These are phyloP conservation scores for Cyberlindnera mississippiensis DNA, from an alignment of 805 yeast species.

Conservation along the genomic window DNA sequence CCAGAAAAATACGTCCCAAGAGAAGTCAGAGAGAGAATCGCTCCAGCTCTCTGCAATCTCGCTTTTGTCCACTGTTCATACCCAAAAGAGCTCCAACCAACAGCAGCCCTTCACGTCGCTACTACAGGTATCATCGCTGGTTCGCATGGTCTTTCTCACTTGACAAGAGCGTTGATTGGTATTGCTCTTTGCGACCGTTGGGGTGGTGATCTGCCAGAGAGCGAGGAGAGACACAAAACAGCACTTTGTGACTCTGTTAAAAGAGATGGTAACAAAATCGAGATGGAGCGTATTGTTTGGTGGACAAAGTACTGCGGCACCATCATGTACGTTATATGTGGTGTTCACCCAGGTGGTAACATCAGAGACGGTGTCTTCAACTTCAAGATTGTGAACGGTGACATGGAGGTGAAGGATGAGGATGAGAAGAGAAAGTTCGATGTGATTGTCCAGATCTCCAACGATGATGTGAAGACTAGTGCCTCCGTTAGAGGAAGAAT, in stretches of 20 bases:
- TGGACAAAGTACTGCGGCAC: slow-evolving; percentile 75
- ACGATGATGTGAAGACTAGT: slow-evolving; percentile 53
- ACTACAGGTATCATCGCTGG: slow-evolving; percentile 74
- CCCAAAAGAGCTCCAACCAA: slow-evolving; percentile 72
- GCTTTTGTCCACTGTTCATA: slow-evolving; percentile 76
- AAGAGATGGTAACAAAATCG: slow-evolving; percentile 39
- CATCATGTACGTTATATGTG: slow-evolving; percentile 73
- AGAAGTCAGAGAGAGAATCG: slow-evolving; percentile 54
- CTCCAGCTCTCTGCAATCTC: slow-evolving; percentile 68
- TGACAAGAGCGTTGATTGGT: slow-evolving; percentile 66
- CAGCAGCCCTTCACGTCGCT: slow-evolving; percentile 69
- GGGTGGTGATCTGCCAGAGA: slow-evolving; percentile 73
- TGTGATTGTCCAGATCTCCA: slow-evolving; percentile 41
- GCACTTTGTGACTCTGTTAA: slow-evolving; percentile 46
- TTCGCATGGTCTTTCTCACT: slow-evolving; percentile 69
- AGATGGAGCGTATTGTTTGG: slow-evolving; percentile 50
- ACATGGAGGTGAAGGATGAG: slow-evolving; percentile 28
- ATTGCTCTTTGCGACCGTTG: slow-evolving; percentile 74
- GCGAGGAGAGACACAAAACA: slow-evolving; percentile 43
- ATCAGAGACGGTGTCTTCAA: slow-evolving; percentile 56
- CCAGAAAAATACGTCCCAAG: slow-evolving; percentile 55
- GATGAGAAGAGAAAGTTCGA: slow-evolving; percentile 35
- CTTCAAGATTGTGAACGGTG: slow-evolving; percentile 35
- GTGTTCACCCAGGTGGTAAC: slow-evolving; percentile 79
- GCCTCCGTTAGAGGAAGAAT: slow-evolving; percentile 58